Conservation (phyloP, 2,329 filamentous ascomycete genomes). For the Mycosphaerella sp. region DNA sequence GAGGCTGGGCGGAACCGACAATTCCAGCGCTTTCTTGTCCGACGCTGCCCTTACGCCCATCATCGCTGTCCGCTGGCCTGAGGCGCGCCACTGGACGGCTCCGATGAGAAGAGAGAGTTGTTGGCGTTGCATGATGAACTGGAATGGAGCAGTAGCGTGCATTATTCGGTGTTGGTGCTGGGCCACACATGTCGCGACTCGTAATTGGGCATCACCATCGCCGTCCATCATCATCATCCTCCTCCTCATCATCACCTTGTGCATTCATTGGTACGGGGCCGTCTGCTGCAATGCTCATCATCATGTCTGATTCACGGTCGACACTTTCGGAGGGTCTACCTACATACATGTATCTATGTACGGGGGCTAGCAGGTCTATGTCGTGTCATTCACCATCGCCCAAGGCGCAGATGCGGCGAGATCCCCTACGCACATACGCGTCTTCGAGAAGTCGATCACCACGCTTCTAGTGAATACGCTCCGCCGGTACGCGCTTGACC, state of each 20-base stretch:
- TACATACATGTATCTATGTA: not conserved
- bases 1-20: not conserved
- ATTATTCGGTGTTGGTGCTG: not conserved
- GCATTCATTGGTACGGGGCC: too few relatives aligned
- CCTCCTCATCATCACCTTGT: too few relatives aligned
- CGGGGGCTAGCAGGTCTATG: not conserved
- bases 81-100: not conserved
- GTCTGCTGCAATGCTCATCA: not conserved
- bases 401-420: too few relatives aligned
- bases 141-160: conserved; percentile 2
- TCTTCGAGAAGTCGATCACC: conserved; percentile 9
- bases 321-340: not conserved
- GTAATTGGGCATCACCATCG: conserved; percentile 7
- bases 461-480: conserved; percentile 6
- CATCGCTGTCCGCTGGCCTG: not conserved
- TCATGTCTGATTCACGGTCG: not conserved
- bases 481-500: conserved; percentile 1
- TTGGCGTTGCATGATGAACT: not conserved
- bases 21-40: not conserved
- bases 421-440: conserved; percentile 2
- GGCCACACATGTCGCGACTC: conserved; percentile 3
- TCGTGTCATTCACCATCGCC: not conserved
- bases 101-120: too few relatives aligned
- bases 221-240: not conserved
- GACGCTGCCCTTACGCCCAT: not conserved